Conservation (phyloP, 75 land plant species). For the Cupressus sempervirens region DNA sequence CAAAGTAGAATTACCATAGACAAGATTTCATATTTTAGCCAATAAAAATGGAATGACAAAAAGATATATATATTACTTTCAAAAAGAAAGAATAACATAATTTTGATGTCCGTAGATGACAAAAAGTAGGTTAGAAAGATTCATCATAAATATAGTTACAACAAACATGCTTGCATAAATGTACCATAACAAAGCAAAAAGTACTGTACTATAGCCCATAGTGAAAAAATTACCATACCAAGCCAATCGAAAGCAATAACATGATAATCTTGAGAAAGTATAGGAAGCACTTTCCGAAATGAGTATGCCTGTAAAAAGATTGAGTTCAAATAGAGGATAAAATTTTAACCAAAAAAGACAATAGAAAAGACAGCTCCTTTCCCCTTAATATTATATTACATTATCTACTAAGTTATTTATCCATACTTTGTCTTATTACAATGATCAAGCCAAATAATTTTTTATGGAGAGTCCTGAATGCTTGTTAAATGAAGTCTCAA, state of each 20-base stretch:
- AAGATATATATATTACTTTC: neutral
- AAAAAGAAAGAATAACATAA: neutral
- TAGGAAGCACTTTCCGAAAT: slow-evolving; percentile 71
- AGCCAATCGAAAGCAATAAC: slow-evolving; percentile 92
- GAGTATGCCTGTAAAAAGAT: slow-evolving; percentile 72
- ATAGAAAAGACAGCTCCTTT: neutral
- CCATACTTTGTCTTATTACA: neutral
- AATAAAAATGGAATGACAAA: neutral
- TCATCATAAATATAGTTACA: too few species aligned
- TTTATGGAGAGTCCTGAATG: neutral
- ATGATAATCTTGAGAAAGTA: slow-evolving; percentile 65
- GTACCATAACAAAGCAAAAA: too few species aligned
- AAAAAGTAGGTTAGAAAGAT: too few species aligned
- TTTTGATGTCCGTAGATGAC: too few species aligned
- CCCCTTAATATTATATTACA: neutral
- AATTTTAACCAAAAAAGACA: neutral
- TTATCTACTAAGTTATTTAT: neutral
- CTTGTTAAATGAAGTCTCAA: neutral
- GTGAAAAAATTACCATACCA: slow-evolving; percentile 34
- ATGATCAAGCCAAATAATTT: neutral
- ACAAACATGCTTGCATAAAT: too few species aligned
- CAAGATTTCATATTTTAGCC: neutral
- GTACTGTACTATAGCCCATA: neutral
- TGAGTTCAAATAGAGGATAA: neutral
- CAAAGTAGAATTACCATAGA: neutral